Evolutionary conservation across 2,329 filamentous ascomycete genomes (phyloP).

Genomic region (Penicillium palitans): DNA sequence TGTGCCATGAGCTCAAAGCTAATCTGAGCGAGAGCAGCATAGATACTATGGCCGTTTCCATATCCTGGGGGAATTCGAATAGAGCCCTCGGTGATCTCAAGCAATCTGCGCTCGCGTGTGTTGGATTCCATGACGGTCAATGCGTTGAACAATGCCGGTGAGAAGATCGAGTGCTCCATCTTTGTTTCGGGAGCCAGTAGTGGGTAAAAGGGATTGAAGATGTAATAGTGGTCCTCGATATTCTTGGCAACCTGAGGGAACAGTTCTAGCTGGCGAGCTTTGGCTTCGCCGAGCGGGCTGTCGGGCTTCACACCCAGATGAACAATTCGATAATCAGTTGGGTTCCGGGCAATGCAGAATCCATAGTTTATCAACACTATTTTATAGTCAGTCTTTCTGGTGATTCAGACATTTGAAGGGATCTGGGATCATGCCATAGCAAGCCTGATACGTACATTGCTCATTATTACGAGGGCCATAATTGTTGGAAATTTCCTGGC

Average conservation of each 20-base stretch:
- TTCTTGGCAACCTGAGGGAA: constrained; percentile 35
- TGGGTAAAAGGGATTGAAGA: constrained; percentile 49
- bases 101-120: constrained; percentile 40
- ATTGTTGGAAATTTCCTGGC: constrained; percentile 65
- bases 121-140: constrained; percentile 45
- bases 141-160: constrained; percentile 45
- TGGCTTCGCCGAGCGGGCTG: constrained; percentile 41
- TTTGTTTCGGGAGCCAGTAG: constrained; percentile 33
- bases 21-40: constrained; percentile 46
- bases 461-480: constrained; percentile 76
- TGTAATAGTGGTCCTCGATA: constrained; percentile 43
- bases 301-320: constrained; percentile 41
- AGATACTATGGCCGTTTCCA: constrained; percentile 39
- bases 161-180: constrained; percentile 47
- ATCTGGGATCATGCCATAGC: not conserved
- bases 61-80: constrained; percentile 35
- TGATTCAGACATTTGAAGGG: too few species aligned
- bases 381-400: constrained; percentile 7
- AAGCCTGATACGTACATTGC: constrained; percentile 47
- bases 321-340: constrained; percentile 47
- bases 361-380: constrained; percentile 50
- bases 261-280: constrained; percentile 35
- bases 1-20: constrained; percentile 44
- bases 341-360: constrained; percentile 46
- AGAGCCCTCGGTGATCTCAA: constrained; percentile 34